phyloP scores from a whole-genome alignment of 768 basidiomycete genomes.

The Mycena pura region DNA sequence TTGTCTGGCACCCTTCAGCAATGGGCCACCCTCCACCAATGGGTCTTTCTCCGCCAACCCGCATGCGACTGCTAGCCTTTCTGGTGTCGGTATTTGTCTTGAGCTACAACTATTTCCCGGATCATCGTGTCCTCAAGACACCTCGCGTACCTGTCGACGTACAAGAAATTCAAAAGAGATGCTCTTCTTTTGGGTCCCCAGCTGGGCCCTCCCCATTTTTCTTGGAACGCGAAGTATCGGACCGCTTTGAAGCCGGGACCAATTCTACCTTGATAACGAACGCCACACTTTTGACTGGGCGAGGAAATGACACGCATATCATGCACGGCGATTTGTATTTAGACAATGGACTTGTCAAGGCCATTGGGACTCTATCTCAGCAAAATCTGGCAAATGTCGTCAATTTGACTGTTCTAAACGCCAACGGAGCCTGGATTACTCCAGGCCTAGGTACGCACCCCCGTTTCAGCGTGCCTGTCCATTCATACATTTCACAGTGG shows the following conservation, averaged over 20 bases:
- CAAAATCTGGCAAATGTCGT: conserved; percentile 40
- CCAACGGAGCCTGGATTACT: conserved; percentile 71
- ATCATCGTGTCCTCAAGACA: conserved; percentile 1
- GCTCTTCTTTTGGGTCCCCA: conserved; percentile 55
- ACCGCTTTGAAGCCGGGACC: conserved; percentile 72
- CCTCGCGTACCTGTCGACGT: conserved; percentile 31
- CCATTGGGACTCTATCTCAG: conserved; percentile 59
- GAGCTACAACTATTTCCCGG: conserved; percentile 15
- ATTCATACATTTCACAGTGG: conserved; percentile 50
- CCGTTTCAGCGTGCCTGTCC: background rate
- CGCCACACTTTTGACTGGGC: conserved; percentile 71
- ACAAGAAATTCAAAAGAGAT: conserved; percentile 51
- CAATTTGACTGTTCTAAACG: conserved; percentile 65
- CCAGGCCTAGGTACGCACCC: conserved; percentile 59
- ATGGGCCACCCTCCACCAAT: conserved; percentile 1
- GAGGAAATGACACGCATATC: conserved; percentile 57
- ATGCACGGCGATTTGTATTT: conserved; percentile 72
- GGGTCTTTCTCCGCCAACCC: conserved; percentile 9
- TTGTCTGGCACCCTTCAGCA: too few species aligned
- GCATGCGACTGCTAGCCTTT: conserved; percentile 17
- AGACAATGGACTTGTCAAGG: conserved; percentile 67
- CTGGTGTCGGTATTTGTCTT: conserved; percentile 16
- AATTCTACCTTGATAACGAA: conserved; percentile 73
- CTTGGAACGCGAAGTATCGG: conserved; percentile 55
- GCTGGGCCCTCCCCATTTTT: conserved; percentile 50